A percentile compares a stretch with the other conserved stretches of the same genome.
Evolutionary conservation across 371 early-diverging fungal species (phyloP).

Genomic region (Thermomucor indicae-seudaticae): DNA sequence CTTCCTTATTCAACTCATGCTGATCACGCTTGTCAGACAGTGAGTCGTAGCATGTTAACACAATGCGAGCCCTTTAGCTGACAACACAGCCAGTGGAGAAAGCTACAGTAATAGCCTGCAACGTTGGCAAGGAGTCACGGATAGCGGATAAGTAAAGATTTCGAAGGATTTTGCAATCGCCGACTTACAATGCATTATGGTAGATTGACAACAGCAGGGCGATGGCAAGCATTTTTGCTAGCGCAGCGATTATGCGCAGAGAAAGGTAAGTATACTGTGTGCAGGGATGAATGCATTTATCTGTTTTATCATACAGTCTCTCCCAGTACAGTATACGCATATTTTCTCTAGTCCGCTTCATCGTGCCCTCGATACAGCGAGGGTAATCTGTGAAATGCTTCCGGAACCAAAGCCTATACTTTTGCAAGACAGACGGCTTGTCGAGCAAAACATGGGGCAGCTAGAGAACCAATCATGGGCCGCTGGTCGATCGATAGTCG

Average conservation of each 20-base stretch:
- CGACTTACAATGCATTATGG: background rate
- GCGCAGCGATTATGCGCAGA: background rate
- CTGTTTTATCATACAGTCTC: background rate
- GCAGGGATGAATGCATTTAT: background rate
- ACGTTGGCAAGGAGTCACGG: slow-evolving; percentile 1
- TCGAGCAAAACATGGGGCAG: slow-evolving; percentile 1
- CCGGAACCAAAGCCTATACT: background rate
- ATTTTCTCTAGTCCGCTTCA: background rate
- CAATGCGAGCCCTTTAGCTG: too few species aligned
- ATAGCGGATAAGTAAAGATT: background rate
- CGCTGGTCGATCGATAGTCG: background rate
- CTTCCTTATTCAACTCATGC: too few species aligned
- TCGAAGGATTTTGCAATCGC: background rate
- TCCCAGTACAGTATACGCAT: background rate
- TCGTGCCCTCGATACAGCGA: background rate
- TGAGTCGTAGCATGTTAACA: too few species aligned
- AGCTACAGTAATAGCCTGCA: slow-evolving; percentile 1
- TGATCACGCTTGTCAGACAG: too few species aligned
- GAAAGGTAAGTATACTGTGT: background rate
- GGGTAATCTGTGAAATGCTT: background rate
- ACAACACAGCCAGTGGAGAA: slow-evolving; percentile 6
- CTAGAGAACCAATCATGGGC: slow-evolving; percentile 5
- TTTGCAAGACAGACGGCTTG: background rate
- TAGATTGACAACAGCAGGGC: background rate
- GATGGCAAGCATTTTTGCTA: background rate